These are phyloP conservation scores for Pestalotiopsis sp. DNA, from an alignment of 2,329 filamentous ascomycete genomes.

Conservation along the genomic window DNA sequence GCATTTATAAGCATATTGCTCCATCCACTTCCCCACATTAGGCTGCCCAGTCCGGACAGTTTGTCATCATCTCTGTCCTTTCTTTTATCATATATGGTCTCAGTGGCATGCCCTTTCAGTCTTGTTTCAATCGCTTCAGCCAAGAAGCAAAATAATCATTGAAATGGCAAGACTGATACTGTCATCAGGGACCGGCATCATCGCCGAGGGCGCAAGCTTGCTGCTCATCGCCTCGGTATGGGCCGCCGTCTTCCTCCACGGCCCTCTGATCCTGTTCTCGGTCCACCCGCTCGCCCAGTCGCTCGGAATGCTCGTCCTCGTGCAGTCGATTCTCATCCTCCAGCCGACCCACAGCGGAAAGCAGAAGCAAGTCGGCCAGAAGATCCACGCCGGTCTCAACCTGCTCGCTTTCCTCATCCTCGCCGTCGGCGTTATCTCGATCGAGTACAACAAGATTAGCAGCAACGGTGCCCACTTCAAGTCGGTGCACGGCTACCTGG, in stretches of 20 bases:
- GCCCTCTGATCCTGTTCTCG: slow-evolving; percentile 76
- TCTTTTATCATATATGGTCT: not conserved
- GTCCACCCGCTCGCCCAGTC: slow-evolving; percentile 77
- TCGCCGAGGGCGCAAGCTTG: slow-evolving; percentile 79
- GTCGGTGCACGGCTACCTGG: slow-evolving; percentile 80
- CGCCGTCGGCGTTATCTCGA: slow-evolving; percentile 67
- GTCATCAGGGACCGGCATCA: slow-evolving; percentile 71
- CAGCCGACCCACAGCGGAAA: slow-evolving; percentile 81
- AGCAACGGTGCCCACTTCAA: slow-evolving; percentile 74
- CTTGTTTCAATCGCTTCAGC: slow-evolving; percentile 1
- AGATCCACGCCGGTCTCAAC: slow-evolving; percentile 72
- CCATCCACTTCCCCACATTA: slow-evolving; percentile 1
- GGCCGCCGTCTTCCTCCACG: slow-evolving; percentile 72
- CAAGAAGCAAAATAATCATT: not conserved
- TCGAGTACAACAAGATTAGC: slow-evolving; percentile 82
- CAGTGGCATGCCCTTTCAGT: not conserved
- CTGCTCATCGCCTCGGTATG: slow-evolving; percentile 78
- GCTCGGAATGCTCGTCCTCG: slow-evolving; percentile 71
- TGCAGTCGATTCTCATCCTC: slow-evolving; percentile 80
- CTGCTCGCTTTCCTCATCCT: slow-evolving; percentile 64
- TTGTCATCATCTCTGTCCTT: slow-evolving; percentile 13
- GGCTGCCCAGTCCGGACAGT: not conserved
- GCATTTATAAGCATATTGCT: not conserved
- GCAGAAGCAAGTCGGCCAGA: slow-evolving; percentile 69
- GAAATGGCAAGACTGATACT: slow-evolving; percentile 35